Conservation (phyloP, 148 eudicot genomes). For the Fagopyrum esculentum region DNA sequence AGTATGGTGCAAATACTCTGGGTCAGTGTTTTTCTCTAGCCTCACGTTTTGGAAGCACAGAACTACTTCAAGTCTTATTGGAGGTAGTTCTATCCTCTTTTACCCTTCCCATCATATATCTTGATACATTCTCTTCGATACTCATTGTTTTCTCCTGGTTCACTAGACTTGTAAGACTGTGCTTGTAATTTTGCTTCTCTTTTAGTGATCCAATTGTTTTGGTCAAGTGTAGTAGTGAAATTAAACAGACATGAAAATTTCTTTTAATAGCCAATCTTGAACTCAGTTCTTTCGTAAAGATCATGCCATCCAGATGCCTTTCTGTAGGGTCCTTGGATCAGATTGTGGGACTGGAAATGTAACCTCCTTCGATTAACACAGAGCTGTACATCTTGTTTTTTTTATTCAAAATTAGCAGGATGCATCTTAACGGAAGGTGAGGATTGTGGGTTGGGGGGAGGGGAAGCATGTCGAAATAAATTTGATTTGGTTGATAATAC, state of each 20-base stretch:
- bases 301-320: background rate
- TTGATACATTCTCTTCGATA: background rate
- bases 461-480: background rate
- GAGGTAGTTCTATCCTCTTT: slow-evolving; percentile 48
- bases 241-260: background rate
- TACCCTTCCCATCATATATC: background rate
- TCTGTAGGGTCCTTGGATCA: background rate
- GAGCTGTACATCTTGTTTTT: background rate
- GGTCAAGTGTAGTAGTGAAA: background rate
- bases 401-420: background rate
- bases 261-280: background rate
- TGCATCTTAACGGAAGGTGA: too few species aligned
- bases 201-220: background rate
- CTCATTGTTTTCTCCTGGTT: background rate
- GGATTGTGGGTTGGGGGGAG: too few species aligned
- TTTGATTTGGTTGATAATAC: background rate
- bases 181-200: background rate
- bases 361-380: background rate
- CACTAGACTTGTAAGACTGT: background rate
- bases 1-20: slow-evolving; percentile 95
- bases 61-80: slow-evolving; percentile 77
- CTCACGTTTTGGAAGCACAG: slow-evolving; percentile 95
- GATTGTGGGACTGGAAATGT: background rate
- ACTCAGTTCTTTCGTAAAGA: background rate
- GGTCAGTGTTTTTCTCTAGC: slow-evolving; percentile 97